phyloP scores from a whole-genome alignment of 495 filamentous ascomycete genomes.

The Penicillium fimorum region DNA sequence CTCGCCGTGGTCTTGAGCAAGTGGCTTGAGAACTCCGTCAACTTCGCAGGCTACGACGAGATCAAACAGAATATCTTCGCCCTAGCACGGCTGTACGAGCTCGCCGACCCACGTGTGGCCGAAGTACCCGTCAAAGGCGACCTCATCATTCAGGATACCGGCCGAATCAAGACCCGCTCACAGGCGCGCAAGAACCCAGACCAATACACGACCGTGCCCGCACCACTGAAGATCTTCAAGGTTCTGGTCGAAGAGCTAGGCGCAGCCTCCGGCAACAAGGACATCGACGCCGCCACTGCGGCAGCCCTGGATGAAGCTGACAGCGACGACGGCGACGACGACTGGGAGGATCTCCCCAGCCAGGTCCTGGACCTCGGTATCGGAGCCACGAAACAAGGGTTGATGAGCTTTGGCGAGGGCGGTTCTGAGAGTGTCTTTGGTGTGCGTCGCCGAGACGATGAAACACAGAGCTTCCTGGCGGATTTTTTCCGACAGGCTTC shows the following conservation, averaged over 20 bases:
- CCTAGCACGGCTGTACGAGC: constrained; percentile 79
- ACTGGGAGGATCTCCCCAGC: constrained; percentile 85
- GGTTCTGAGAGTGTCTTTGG: constrained; percentile 51
- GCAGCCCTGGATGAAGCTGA: constrained; percentile 55
- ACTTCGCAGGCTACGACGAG: constrained; percentile 94
- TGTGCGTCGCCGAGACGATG: constrained; percentile 76
- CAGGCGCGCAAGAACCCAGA: constrained; percentile 83
- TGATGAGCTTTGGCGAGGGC: constrained; percentile 73
- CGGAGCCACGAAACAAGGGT: constrained; percentile 63
- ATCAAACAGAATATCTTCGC: constrained; percentile 95
- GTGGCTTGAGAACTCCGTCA: constrained; percentile 95
- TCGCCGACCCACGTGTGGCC: constrained; percentile 77
- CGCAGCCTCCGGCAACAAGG: constrained; percentile 55
- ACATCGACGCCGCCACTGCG: constrained; percentile 54
- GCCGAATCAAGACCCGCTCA: constrained; percentile 90
- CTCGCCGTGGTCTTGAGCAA: constrained; percentile 85
- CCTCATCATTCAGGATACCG: constrained; percentile 74
- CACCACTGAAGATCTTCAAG: constrained; percentile 92
- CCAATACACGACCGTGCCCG: constrained; percentile 82
- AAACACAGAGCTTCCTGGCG: constrained; percentile 78
- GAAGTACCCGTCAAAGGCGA: constrained; percentile 88
- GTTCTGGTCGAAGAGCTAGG: constrained; percentile 86
- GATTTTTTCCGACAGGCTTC: constrained; percentile 78
- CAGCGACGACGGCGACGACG: constrained; percentile 64
- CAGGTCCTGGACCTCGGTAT: constrained; percentile 69